phyloP scores from a whole-genome alignment of 2,329 filamentous ascomycete genomes.

The Juglanconis sp. region DNA sequence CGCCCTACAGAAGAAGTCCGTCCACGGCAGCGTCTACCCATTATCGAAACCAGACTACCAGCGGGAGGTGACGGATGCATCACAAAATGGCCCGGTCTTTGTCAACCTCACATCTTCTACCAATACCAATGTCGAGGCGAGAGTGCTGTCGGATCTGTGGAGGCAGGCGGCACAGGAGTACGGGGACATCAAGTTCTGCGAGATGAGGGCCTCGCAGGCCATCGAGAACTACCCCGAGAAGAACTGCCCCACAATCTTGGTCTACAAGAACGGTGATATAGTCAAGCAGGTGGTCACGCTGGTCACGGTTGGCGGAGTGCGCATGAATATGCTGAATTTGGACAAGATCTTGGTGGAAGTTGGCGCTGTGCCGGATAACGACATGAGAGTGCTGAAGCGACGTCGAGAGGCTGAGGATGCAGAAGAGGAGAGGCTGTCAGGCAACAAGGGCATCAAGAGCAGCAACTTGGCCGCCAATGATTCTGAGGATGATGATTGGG shows the following conservation, averaged over 20 bases:
- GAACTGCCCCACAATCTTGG: slow-evolving; percentile 90
- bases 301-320: slow-evolving; percentile 69
- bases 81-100: slow-evolving; percentile 63
- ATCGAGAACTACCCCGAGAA: slow-evolving; percentile 95
- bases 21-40: slow-evolving; percentile 89
- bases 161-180: slow-evolving; percentile 78
- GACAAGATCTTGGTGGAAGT: slow-evolving; percentile 79
- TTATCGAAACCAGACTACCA: slow-evolving; percentile 92
- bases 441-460: slow-evolving; percentile 47
- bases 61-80: slow-evolving; percentile 87
- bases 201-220: slow-evolving; percentile 87
- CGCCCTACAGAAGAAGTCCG: slow-evolving; percentile 68
- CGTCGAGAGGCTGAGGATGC: slow-evolving; percentile 58
- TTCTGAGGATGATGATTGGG: slow-evolving; percentile 60
- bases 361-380: slow-evolving; percentile 73
- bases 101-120: slow-evolving; percentile 75
- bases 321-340: slow-evolving; percentile 69
- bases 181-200: slow-evolving; percentile 95
- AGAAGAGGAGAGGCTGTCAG: slow-evolving; percentile 52
- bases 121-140: slow-evolving; percentile 80
- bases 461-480: slow-evolving; percentile 32
- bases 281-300: slow-evolving; percentile 89
- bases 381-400: slow-evolving; percentile 70
- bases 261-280: slow-evolving; percentile 92
- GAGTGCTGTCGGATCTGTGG: slow-evolving; percentile 82